A percentile compares a stretch with the other conserved stretches of the same genome.
Conservation (phyloP, 148 eudicot species). For the Talinum fruticosum region DNA sequence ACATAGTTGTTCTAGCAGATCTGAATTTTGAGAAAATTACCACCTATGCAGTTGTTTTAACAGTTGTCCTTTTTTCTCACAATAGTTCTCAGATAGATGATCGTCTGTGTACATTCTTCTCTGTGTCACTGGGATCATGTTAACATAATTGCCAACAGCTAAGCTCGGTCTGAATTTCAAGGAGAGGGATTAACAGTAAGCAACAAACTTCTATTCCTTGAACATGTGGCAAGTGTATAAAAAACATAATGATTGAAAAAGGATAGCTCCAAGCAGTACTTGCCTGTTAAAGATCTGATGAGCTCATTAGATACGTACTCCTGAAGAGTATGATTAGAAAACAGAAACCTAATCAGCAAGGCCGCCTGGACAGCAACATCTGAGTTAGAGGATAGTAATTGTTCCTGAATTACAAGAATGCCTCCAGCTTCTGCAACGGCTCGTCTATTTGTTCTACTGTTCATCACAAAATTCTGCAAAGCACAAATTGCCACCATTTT, state of each 20-base stretch:
- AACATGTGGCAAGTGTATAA: not conserved
- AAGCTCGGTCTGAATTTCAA: no score
- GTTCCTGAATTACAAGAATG: constrained; percentile 63
- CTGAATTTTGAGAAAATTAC: no score
- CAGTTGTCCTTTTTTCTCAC: no score
- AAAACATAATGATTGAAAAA: not conserved
- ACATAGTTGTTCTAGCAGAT: no score
- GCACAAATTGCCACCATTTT: constrained; percentile 82
- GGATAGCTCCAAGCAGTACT: not conserved
- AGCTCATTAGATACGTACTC: constrained; percentile 78
- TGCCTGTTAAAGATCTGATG: constrained; percentile 76
- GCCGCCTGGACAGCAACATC: constrained; percentile 71
- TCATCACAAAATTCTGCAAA: constrained; percentile 75
- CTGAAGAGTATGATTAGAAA: constrained; percentile 77
- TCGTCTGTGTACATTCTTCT: no score
- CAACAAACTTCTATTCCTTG: no score
- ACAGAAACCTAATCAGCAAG: constrained; percentile 56
- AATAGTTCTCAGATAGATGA: no score
- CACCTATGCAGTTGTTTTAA: no score
- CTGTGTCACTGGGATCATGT: no score
- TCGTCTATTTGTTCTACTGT: constrained; percentile 69
- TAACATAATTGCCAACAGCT: no score
- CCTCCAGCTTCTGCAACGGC: constrained; percentile 92
- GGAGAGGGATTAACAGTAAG: no score
- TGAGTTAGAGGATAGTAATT: constrained; percentile 47